Conservation (phyloP, 2,329 filamentous ascomycete genomes). For the Cadophora gregata region DNA sequence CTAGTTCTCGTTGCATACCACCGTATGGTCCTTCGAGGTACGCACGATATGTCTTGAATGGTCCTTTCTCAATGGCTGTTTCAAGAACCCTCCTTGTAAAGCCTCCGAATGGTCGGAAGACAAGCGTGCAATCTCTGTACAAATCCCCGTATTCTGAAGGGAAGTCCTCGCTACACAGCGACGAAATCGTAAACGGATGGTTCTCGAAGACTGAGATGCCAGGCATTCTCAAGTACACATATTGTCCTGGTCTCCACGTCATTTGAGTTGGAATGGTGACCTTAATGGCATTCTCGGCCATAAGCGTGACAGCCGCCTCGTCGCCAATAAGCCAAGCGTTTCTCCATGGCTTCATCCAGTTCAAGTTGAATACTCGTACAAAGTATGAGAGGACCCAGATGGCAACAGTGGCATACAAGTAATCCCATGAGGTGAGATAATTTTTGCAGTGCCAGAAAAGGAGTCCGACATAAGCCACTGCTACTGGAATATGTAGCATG, state of each 20-base stretch:
- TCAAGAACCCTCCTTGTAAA: slow-evolving; percentile 88
- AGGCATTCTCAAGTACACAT: slow-evolving; percentile 93
- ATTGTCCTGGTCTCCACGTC: slow-evolving; percentile 92
- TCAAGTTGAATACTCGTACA: slow-evolving; percentile 80
- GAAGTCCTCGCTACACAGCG: slow-evolving; percentile 90
- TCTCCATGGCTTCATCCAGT: slow-evolving; percentile 84
- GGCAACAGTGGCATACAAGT: slow-evolving; percentile 79
- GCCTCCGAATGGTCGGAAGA: slow-evolving; percentile 89
- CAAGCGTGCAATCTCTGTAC: slow-evolving; percentile 86
- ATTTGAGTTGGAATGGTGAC: slow-evolving; percentile 93
- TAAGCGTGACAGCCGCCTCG: slow-evolving; percentile 85
- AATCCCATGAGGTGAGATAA: slow-evolving; percentile 87
- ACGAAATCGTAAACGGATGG: slow-evolving; percentile 94
- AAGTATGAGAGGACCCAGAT: slow-evolving; percentile 81
- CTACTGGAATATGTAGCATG: slow-evolving; percentile 79
- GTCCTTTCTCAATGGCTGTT: slow-evolving; percentile 82
- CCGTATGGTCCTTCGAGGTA: slow-evolving; percentile 96
- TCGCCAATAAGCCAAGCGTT: slow-evolving; percentile 87
- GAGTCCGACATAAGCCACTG: slow-evolving; percentile 79
- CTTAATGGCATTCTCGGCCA: slow-evolving; percentile 94
- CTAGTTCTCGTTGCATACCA: slow-evolving; percentile 87
- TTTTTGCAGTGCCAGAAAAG: slow-evolving; percentile 98
- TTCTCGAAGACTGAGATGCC: slow-evolving; percentile 90
- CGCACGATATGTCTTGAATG: slow-evolving; percentile 89
- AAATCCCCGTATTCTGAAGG: slow-evolving; percentile 88